Conservation (phyloP, 305 asterid genomes). For the Withania somnifera region DNA sequence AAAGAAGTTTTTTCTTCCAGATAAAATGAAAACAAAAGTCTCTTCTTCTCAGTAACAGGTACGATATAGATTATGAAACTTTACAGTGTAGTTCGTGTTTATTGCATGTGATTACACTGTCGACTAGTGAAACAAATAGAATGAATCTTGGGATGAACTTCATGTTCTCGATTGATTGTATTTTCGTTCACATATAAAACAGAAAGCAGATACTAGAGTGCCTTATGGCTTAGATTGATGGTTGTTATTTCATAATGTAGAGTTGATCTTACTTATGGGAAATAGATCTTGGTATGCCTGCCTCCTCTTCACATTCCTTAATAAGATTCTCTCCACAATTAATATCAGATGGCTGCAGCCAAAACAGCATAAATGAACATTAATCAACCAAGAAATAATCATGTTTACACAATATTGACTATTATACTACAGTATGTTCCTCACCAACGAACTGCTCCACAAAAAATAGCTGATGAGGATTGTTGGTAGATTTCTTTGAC, state of each 20-base stretch:
- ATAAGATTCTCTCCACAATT: slow-evolving; percentile 69
- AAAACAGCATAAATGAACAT: not conserved
- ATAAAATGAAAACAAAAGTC: too few species aligned
- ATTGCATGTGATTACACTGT: too few species aligned
- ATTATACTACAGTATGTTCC: not conserved
- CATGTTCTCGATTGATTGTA: too few species aligned
- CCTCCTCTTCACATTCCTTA: slow-evolving; percentile 94
- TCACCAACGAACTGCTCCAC: not conserved
- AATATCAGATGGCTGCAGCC: slow-evolving; percentile 71
- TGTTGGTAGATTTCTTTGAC: not conserved
- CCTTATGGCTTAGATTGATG: not conserved
- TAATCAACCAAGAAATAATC: not conserved
- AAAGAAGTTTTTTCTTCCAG: too few species aligned
- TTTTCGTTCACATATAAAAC: too few species aligned
- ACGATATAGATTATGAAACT: too few species aligned
- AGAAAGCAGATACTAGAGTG: not conserved
- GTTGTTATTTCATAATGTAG: not conserved
- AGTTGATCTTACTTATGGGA: slow-evolving; percentile 41
- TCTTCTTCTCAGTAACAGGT: too few species aligned
- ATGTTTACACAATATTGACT: not conserved
- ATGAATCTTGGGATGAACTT: too few species aligned
- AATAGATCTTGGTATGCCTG: slow-evolving; percentile 70
- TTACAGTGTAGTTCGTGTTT: too few species aligned
- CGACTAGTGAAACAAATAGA: too few species aligned
- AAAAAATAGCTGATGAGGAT: not conserved